These are phyloP conservation scores for Iris pallida DNA, from an alignment of 116 monocot genomes.

Conservation along the genomic window DNA sequence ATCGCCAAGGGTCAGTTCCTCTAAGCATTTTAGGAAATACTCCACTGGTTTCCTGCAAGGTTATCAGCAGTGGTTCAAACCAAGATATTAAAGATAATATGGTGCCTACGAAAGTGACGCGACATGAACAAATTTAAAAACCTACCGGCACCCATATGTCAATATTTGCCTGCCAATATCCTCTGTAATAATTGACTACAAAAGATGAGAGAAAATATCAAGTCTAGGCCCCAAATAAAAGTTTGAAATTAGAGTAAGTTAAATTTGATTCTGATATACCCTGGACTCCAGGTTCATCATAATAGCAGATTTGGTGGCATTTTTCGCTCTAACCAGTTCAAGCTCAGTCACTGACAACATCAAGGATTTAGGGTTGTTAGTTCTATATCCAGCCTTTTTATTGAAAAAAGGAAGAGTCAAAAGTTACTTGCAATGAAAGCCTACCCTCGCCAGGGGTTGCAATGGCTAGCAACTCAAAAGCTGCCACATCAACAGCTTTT, in stretches of 20 bases:
- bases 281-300: conserved; percentile 77
- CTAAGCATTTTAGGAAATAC: conserved; percentile 61
- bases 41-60: conserved; percentile 67
- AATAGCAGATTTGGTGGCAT: conserved; percentile 73
- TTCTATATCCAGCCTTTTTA: background rate
- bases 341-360: conserved; percentile 46
- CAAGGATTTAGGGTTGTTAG: background rate
- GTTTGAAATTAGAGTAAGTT: background rate
- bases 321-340: conserved; percentile 72
- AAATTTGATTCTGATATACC: conserved; percentile 32
- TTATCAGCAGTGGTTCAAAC: conserved; percentile 3
- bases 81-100: background rate
- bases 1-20: conserved; percentile 62
- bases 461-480: conserved; percentile 52
- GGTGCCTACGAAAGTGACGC: background rate
- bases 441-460: conserved; percentile 73
- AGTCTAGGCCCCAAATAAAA: background rate
- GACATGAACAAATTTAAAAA: background rate
- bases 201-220: background rate
- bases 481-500: conserved; percentile 59
- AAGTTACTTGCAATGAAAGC: background rate
- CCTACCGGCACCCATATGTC: conserved; percentile 69
- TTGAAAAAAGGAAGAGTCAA: background rate
- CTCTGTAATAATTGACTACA: conserved; percentile 52
- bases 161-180: conserved; percentile 85